phyloP scores from a whole-genome alignment of 75 land plant genomes.

The Isoetes taiwanensis region DNA sequence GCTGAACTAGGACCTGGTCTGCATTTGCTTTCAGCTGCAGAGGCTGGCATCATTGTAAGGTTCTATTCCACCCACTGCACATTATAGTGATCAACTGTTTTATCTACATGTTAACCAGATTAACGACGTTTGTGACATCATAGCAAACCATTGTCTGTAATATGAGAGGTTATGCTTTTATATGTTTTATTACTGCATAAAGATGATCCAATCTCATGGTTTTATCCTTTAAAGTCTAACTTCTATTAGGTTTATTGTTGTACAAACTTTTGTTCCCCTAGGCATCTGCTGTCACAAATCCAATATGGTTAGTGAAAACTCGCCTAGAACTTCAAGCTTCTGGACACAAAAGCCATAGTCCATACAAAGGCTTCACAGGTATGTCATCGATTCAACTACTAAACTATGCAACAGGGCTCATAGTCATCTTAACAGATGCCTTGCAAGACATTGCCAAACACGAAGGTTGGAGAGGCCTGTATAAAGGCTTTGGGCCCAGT shows the following conservation, averaged over 20 bases:
- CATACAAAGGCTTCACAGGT: conserved; percentile 78
- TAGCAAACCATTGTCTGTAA: neutral
- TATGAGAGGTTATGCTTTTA: neutral
- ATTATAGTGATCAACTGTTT: neutral
- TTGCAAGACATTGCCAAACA: conserved; percentile 61
- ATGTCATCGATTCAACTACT: too few relatives aligned
- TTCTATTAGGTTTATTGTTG: neutral
- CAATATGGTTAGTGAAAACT: conserved; percentile 94
- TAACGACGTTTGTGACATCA: neutral
- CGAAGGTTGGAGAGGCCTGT: conserved; percentile 81
- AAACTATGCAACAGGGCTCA: too few relatives aligned
- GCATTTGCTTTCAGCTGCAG: conserved; percentile 86
- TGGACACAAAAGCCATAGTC: conserved; percentile 30
- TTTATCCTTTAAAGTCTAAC: neutral
- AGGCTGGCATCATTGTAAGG: conserved; percentile 86
- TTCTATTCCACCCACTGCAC: neutral
- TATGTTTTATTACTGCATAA: neutral
- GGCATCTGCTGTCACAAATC: conserved; percentile 83
- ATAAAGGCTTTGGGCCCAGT: conserved; percentile 78
- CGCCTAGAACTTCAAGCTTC: conserved; percentile 90
- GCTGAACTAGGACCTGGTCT: conserved; percentile 61
- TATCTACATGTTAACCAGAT: neutral
- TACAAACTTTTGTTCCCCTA: conserved; percentile 12
- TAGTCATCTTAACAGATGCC: conserved; percentile 88
- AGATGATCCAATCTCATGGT: neutral